Base-by-base conservation (phyloP, 169 alveolate species). In the Cryptosporidium ubiquitum region DNA sequence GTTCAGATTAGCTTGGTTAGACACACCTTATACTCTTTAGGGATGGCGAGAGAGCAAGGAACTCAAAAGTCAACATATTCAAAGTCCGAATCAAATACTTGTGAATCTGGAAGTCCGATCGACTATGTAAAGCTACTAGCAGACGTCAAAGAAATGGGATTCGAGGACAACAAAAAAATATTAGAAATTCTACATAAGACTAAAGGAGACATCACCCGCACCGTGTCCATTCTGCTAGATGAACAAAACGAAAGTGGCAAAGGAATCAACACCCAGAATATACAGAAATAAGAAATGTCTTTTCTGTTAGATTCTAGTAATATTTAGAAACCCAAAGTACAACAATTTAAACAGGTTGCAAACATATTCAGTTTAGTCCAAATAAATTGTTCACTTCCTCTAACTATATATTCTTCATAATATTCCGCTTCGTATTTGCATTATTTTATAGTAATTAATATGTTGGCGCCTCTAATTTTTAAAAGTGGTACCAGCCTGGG, bases 161-260 rank as follows among this genome's bases (percentile, higher is more conserved):
- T 74, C 37, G 47, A 52, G 14, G 73, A 74, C 37, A 74, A 58
- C 14, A 37, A 52, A 37, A 74, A 18, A 58, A 74, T 74, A 74
- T 55, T 74, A 31, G 23, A 55, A 31, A 40, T 42, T 10, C 68
- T 74, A 20, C 70, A 74, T 44, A 31, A 18, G 20, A 26, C 86
- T 35, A 74, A 55, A n/a, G 86, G 86, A 37, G 86, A 74, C 20
- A n/a, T 74, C 35, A 5, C 86, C 51, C 70, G 35, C 29, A 37
- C 86, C 3, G 68, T 74, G 35, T 40, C 57, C 6, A 39, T 55
- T 52, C 57, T 74, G 16, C 51, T 74, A 7, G 70, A 31, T 55
- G 71, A 57, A 26, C 31, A 37, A 23, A n/a, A 20, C 70, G 47
- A 74, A 55, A 33, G 3, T 31, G 31, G 20, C 10, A 29, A 18